A percentile compares a stretch with the other conserved stretches of the same genome.
Evolutionary conservation across 2,329 filamentous ascomycete genomes (phyloP).

Genomic region (Beauveria brongniartii): DNA sequence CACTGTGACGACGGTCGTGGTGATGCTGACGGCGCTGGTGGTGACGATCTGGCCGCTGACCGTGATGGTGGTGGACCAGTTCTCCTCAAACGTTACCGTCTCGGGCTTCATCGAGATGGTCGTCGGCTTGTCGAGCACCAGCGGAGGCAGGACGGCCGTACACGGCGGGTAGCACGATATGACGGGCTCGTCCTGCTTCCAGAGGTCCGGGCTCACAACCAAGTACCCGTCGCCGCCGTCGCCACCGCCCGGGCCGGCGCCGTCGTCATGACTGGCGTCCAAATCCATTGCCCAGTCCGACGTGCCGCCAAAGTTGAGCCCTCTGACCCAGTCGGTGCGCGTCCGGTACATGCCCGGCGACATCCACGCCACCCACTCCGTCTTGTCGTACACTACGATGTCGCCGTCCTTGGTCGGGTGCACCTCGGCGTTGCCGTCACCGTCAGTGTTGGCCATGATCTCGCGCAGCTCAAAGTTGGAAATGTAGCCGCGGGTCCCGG

Average conservation of each 20-base stretch:
- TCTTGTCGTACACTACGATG: conserved; percentile 11
- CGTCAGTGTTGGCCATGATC: conserved; percentile 13
- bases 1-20: background rate
- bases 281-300: conserved; percentile 25
- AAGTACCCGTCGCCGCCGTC: background rate
- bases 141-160: background rate
- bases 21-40: background rate
- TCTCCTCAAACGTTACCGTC: background rate
- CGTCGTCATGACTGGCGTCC: background rate
- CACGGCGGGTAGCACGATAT: background rate
- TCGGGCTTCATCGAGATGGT: background rate
- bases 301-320: conserved; percentile 22
- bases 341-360: conserved; percentile 17
- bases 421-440: conserved; percentile 3
- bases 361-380: conserved; percentile 24
- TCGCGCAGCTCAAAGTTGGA: conserved; percentile 22
- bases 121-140: background rate
- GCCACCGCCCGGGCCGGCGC: background rate
- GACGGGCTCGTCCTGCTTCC: background rate
- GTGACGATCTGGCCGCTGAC: background rate
- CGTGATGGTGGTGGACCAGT: background rate
- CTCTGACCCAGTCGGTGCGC: conserved; percentile 15
- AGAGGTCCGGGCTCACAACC: background rate
- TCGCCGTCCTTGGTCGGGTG: conserved; percentile 15
- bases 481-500: conserved; percentile 19